phyloP scores from a whole-genome alignment of 2,329 filamentous ascomycete genomes.

The Xylariaceae sp. region DNA sequence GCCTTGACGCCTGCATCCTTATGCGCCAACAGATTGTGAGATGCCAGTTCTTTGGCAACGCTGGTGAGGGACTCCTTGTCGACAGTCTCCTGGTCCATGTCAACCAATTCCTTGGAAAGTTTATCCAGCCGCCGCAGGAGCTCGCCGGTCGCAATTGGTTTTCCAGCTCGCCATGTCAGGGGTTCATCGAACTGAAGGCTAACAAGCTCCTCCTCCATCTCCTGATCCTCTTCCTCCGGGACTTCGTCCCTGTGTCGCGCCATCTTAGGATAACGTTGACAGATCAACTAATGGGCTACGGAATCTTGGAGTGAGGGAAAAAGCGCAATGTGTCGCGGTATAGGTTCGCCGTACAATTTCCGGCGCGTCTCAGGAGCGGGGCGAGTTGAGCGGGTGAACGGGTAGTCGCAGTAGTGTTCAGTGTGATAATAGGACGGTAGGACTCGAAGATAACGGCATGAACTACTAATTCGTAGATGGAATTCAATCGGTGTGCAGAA shows the following conservation, averaged over 20 bases:
- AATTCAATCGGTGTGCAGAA: not conserved
- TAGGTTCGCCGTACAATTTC: not conserved
- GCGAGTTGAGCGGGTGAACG: not conserved
- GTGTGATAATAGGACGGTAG: not conserved
- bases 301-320: not conserved
- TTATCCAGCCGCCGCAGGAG: slow-evolving; percentile 79
- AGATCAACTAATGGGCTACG: not conserved
- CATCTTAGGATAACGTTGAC: slow-evolving; percentile 31
- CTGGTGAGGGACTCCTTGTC: slow-evolving; percentile 81
- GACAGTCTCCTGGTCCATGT: slow-evolving; percentile 84
- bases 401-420: not conserved
- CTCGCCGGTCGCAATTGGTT: slow-evolving; percentile 81
- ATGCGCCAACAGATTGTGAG: slow-evolving; percentile 80
- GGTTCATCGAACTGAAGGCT: slow-evolving; percentile 80
- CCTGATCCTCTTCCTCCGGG: slow-evolving; percentile 43
- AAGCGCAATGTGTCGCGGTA: not conserved
- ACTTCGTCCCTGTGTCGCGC: slow-evolving; percentile 44
- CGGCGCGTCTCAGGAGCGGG: not conserved
- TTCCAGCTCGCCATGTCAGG: slow-evolving; percentile 89
- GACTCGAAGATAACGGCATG: not conserved
- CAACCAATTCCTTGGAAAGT: slow-evolving; percentile 79
- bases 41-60: slow-evolving; percentile 83
- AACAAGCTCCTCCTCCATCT: slow-evolving; percentile 44
- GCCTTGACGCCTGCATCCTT: slow-evolving; percentile 94
- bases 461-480: too few species aligned